These are phyloP conservation scores for Chaetoceros muelleri DNA, from an alignment of 108 stramenopile genomes.

Conservation along the genomic window DNA sequence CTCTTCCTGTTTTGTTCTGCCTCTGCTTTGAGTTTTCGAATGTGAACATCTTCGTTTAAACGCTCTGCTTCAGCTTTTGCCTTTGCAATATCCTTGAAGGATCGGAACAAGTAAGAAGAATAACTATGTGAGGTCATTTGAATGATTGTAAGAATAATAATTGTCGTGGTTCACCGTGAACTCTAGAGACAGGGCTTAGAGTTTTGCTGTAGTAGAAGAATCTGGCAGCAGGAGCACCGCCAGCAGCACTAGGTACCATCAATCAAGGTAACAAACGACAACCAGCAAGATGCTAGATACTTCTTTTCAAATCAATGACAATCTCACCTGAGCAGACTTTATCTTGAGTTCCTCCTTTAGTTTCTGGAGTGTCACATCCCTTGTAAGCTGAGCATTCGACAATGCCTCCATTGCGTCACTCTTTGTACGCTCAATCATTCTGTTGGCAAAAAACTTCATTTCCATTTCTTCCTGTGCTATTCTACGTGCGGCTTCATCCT, in stretches of 20 bases:
- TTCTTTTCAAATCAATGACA: too few species aligned
- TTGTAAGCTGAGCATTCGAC: constrained; percentile 14
- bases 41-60: constrained; percentile 60
- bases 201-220: too few species aligned
- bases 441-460: constrained; percentile 35
- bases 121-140: constrained; percentile 16
- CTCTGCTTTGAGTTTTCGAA: constrained; percentile 46
- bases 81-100: constrained; percentile 37
- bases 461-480: constrained; percentile 22
- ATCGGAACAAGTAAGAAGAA: too few species aligned
- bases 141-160: constrained; percentile 15
- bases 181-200: background rate
- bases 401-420: constrained; percentile 23
- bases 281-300: too few species aligned
- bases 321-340: constrained; percentile 21
- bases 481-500: constrained; percentile 31
- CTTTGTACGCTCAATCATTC: constrained; percentile 20
- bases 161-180: background rate
- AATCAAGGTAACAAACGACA: too few species aligned
- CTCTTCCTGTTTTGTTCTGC: constrained; percentile 48
- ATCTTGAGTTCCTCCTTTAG: constrained; percentile 27
- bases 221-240: too few species aligned
- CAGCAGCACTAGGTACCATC: too few species aligned
- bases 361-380: constrained; percentile 19
- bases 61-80: constrained; percentile 61